phyloP scores from a whole-genome alignment of 352 stramenopile genomes.

The Phytophthora multivora region DNA sequence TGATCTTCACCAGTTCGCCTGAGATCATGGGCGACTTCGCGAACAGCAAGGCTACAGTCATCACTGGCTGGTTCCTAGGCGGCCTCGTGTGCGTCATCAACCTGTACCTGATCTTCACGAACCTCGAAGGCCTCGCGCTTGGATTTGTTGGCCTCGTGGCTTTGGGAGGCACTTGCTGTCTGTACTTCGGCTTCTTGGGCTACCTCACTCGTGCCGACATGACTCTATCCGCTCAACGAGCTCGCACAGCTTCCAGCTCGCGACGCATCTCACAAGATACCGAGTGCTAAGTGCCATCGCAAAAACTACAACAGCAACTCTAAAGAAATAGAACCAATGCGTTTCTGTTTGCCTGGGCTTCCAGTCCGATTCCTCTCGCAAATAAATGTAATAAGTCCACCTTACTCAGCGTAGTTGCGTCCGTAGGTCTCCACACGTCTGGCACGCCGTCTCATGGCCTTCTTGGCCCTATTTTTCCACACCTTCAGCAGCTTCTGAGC shows the following conservation, averaged over 20 bases:
- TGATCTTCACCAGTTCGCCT: conserved; percentile 85
- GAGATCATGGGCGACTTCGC: conserved; percentile 85
- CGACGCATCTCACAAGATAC: conserved; percentile 22
- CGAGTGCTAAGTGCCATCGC: conserved; percentile 1
- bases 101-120: conserved; percentile 75
- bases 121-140: conserved; percentile 58
- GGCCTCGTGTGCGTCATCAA: conserved; percentile 77
- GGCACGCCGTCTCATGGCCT: conserved; percentile 56
- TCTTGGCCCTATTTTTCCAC: conserved; percentile 80
- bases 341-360: neutral
- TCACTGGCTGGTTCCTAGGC: conserved; percentile 61
- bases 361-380: neutral
- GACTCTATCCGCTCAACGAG: conserved; percentile 22
- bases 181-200: conserved; percentile 79
- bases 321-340: conserved; percentile 6
- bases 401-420: conserved; percentile 70
- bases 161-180: conserved; percentile 38
- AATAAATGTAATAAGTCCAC: neutral
- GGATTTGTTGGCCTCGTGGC: conserved; percentile 33
- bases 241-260: conserved; percentile 24
- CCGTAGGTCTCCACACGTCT: conserved; percentile 72
- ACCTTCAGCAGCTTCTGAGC: conserved; percentile 50
- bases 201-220: conserved; percentile 64
- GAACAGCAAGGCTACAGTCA: conserved; percentile 52
- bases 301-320: conserved; percentile 2